These are phyloP conservation scores for Trametes cubensis DNA, from an alignment of 768 basidiomycete species.

Conservation along the genomic window DNA sequence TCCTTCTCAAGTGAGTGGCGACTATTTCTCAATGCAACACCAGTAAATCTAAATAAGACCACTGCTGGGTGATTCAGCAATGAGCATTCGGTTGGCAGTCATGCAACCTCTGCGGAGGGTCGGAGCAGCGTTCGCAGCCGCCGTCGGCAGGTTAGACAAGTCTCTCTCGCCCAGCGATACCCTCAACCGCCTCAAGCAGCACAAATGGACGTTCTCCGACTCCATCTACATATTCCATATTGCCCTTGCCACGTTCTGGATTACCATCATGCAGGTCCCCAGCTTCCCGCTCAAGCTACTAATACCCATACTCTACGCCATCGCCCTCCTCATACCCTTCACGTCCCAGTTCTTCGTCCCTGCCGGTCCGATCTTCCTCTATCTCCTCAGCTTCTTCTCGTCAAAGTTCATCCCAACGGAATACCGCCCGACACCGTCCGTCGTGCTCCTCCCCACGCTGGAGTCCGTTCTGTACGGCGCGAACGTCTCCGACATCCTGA, in stretches of 20 bases:
- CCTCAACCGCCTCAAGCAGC: constrained; percentile 55
- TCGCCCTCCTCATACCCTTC: constrained; percentile 77
- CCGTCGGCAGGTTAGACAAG: constrained; percentile 71
- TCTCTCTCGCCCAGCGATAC: constrained; percentile 74
- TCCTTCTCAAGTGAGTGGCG: background rate
- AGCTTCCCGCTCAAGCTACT: constrained; percentile 72
- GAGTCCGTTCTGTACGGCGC: constrained; percentile 96
- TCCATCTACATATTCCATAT: constrained; percentile 66
- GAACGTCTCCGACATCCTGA: constrained; percentile 96
- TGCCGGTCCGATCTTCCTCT: constrained; percentile 83
- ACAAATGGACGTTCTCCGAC: constrained; percentile 61
- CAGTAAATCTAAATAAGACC: background rate
- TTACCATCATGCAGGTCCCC: constrained; percentile 70
- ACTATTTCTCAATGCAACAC: background rate
- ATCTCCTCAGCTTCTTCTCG: constrained; percentile 85
- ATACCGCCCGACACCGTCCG: constrained; percentile 83
- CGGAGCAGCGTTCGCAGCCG: constrained; percentile 43
- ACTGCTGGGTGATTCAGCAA: background rate
- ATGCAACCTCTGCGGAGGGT: constrained; percentile 25
- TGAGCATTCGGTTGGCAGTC: constrained; percentile 7
- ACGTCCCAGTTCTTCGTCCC: constrained; percentile 91
- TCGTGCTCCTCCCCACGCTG: constrained; percentile 90
- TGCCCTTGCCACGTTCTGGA: constrained; percentile 66
- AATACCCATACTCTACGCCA: constrained; percentile 72
- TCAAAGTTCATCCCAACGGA: constrained; percentile 80